phyloP scores from a whole-genome alignment of 148 eudicot species.

The Spergularia bocconei region DNA sequence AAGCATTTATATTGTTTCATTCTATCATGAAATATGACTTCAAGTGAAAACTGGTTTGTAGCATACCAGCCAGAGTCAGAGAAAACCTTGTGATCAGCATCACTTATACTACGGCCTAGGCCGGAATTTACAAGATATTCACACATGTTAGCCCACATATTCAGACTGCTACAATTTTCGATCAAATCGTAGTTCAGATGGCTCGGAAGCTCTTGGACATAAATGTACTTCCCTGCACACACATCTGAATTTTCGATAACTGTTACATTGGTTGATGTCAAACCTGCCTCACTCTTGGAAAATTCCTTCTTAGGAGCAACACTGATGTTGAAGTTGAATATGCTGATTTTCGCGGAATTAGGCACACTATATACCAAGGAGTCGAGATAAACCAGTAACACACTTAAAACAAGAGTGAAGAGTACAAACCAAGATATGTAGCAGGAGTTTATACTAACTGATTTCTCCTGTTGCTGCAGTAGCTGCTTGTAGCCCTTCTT shows the following conservation, averaged over 20 bases:
- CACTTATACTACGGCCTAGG: conserved; percentile 29
- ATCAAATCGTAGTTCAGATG: conserved; percentile 40
- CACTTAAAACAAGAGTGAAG: conserved; percentile 6
- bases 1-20: conserved; percentile 56
- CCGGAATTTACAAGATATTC: conserved; percentile 35
- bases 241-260: background rate
- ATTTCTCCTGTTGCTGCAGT: background rate
- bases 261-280: conserved; percentile 14
- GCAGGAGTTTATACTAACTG: background rate
- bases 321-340: background rate
- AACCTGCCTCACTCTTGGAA: background rate
- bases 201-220: conserved; percentile 39
- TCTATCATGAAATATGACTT: conserved; percentile 45
- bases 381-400: conserved; percentile 8
- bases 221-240: conserved; percentile 37
- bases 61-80: conserved; percentile 31
- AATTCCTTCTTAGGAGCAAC: background rate
- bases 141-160: conserved; percentile 45
- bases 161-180: conserved; percentile 28
- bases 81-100: conserved; percentile 24
- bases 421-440: conserved; percentile 7
- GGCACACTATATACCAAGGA: background rate
- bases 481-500: conserved; percentile 3
- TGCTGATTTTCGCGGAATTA: background rate
- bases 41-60: conserved; percentile 45